Evolutionary conservation across 83 land plant genomes (phyloP).

Genomic region (Picea mariana): DNA sequence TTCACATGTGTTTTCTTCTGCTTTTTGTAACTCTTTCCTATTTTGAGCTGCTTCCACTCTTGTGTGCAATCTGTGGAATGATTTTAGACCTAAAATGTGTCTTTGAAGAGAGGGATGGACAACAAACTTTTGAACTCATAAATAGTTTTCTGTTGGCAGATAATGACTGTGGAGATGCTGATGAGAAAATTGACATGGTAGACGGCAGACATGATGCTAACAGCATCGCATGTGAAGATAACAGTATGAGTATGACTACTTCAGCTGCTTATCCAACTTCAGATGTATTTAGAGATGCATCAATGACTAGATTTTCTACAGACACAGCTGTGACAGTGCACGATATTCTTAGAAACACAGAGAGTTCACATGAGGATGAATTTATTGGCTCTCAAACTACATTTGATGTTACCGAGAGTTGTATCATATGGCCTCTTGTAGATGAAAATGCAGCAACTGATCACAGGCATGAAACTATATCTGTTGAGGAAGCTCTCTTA

Average conservation of each 20-base stretch:
- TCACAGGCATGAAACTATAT: conserved; percentile 17
- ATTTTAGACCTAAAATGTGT: not conserved
- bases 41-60: conserved; percentile 2
- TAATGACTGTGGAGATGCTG: not conserved
- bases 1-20: not conserved
- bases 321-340: conserved; percentile 17
- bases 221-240: not conserved
- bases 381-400: conserved; percentile 28
- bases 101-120: conserved; percentile 1
- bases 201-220: not conserved
- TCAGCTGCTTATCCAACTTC: conserved; percentile 8
- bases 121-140: not conserved
- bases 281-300: conserved; percentile 13
- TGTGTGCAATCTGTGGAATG: too few relatives aligned
- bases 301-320: not conserved
- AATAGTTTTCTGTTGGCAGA: conserved; percentile 1
- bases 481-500: conserved; percentile 29
- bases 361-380: conserved; percentile 35
- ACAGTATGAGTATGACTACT: not conserved
- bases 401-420: conserved; percentile 44
- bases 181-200: not conserved
- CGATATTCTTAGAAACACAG: conserved; percentile 7
- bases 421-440: conserved; percentile 41
- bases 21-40: not conserved
- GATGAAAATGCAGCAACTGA: conserved; percentile 41